These are phyloP conservation scores for Mucor indicus DNA, from an alignment of 371 early-diverging fungal genomes.

Conservation along the genomic window DNA sequence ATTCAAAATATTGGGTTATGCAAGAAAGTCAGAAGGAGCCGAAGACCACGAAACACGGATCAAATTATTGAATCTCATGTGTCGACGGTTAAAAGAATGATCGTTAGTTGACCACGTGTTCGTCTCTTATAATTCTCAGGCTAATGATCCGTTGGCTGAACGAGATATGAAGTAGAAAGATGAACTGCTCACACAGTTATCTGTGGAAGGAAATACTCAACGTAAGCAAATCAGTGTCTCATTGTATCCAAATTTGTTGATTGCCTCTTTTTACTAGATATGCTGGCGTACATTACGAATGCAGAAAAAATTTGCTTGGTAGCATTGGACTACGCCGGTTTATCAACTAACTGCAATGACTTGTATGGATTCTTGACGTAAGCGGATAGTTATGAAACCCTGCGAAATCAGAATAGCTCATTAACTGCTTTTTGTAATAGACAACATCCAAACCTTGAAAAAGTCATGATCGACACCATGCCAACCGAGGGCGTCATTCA, in stretches of 20 bases:
- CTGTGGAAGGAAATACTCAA: conserved; percentile 13
- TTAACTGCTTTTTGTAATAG: conserved; percentile 11
- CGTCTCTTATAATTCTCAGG: conserved; percentile 9
- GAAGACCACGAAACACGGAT: conserved; percentile 6
- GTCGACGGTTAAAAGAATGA: conserved; percentile 1
- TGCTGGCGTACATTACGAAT: conserved; percentile 7
- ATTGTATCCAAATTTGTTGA: conserved; percentile 1
- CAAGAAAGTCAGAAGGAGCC: conserved; percentile 3
- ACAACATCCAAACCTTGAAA: conserved; percentile 17
- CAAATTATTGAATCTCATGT: conserved; percentile 1
- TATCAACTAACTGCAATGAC: conserved; percentile 15
- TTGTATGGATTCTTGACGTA: conserved; percentile 3
- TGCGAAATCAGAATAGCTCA: conserved; percentile 13
- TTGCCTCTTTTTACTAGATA: conserved; percentile 6
- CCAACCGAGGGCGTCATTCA: conserved; percentile 1
- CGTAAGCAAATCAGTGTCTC: conserved; percentile 13
- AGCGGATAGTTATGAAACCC: conserved; percentile 7
- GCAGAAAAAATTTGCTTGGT: conserved; percentile 14
- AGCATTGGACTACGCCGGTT: conserved; percentile 14
- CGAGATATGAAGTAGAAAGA: conserved; percentile 1
- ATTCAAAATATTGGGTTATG: conserved; percentile 4
- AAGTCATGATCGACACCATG: conserved; percentile 19
- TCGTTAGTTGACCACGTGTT: conserved; percentile 11
- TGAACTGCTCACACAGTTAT: conserved; percentile 4
- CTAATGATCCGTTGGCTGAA: conserved; percentile 1